Evolutionary conservation across 176 grass and related monocot genomes (phyloP).

Genomic region (Avena sativa): DNA sequence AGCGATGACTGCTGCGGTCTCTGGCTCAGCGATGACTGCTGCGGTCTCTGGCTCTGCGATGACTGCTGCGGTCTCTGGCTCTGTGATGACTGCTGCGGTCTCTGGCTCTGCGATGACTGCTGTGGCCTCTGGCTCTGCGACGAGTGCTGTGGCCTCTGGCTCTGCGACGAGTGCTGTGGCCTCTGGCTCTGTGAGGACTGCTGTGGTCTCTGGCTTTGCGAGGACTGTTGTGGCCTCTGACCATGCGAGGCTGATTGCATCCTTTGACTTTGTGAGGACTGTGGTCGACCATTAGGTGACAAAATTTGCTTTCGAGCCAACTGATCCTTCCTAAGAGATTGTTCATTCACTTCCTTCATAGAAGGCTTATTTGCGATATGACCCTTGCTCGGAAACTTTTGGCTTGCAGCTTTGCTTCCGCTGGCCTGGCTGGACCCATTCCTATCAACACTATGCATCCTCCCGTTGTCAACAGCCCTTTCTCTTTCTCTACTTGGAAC

Average conservation of each 20-base stretch:
- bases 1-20: conserved; percentile 24
- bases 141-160: conserved; percentile 14
- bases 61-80: not conserved
- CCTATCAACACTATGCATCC: conserved; percentile 42
- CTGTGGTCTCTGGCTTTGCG: conserved; percentile 2
- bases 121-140: conserved; percentile 33
- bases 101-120: not conserved
- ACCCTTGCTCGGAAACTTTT: conserved; percentile 51
- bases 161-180: conserved; percentile 36
- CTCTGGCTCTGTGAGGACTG: conserved; percentile 8
- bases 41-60: not conserved
- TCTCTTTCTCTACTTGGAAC: conserved; percentile 40
- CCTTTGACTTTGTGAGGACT: conserved; percentile 52
- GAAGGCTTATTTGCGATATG: conserved; percentile 51
- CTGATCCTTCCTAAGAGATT: conserved; percentile 41
- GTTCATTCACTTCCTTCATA: conserved; percentile 55
- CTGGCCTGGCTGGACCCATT: conserved; percentile 51
- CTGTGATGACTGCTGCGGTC: not conserved
- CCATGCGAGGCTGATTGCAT: conserved; percentile 39
- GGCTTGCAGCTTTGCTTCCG: conserved; percentile 48
- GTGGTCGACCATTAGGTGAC: conserved; percentile 37
- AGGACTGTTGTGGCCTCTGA: conserved; percentile 41
- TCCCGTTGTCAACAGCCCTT: conserved; percentile 46
- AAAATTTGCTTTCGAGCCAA: conserved; percentile 41
- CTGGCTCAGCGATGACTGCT: conserved; percentile 29